phyloP scores from a whole-genome alignment of 805 yeast species.

The Teunomyces stri region DNA sequence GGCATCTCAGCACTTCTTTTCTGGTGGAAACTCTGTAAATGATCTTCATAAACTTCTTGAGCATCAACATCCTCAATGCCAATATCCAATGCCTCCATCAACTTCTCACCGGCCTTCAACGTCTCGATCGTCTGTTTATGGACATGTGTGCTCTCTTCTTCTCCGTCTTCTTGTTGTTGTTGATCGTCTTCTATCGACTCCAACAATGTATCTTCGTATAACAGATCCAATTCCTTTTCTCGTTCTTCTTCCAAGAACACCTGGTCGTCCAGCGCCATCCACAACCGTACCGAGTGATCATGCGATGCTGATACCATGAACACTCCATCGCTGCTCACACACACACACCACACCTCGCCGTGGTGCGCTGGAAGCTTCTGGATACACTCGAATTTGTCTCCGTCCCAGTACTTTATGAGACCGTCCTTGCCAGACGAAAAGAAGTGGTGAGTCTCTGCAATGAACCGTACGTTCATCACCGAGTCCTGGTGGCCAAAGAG shows the following conservation, averaged over 20 bases:
- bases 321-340: conserved; percentile 69
- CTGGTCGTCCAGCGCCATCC: conserved; percentile 92
- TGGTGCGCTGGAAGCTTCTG: conserved; percentile 84
- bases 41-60: conserved; percentile 47
- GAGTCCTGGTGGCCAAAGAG: conserved; percentile 97
- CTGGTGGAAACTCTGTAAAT: conserved; percentile 33
- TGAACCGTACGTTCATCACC: conserved; percentile 81
- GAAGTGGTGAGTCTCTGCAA: conserved; percentile 84
- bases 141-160: conserved; percentile 61
- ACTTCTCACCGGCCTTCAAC: conserved; percentile 88
- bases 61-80: conserved; percentile 70
- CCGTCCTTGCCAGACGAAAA: conserved; percentile 90
- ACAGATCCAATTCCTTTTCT: conserved; percentile 92
- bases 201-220: conserved; percentile 78
- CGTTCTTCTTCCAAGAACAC: conserved; percentile 97
- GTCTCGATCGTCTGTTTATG: conserved; percentile 85
- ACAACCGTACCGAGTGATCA: conserved; percentile 89
- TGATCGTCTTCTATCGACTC: conserved; percentile 63
- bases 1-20: conserved; percentile 51
- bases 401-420: conserved; percentile 94
- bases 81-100: conserved; percentile 88
- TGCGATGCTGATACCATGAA: conserved; percentile 83
- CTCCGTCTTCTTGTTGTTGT: conserved; percentile 23
- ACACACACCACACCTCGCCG: conserved; percentile 89
- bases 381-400: conserved; percentile 91